phyloP scores from a whole-genome alignment of 176 grass and related monocot species.

The Cymbopogon citratus region DNA sequence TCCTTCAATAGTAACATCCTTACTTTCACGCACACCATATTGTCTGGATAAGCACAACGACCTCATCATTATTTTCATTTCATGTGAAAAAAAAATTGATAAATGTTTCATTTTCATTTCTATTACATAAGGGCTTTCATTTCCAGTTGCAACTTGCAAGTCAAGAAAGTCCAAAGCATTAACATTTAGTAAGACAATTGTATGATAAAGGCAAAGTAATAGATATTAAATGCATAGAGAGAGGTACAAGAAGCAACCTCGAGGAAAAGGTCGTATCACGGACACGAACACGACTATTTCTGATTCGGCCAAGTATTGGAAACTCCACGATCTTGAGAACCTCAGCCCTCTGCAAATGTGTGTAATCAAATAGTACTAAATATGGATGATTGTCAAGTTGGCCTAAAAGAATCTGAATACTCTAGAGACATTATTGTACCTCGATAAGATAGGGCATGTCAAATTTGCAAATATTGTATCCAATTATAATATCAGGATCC shows the following conservation, averaged over 20 bases:
- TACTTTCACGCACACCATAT: slow-evolving; percentile 91
- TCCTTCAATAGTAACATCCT: slow-evolving; percentile 94
- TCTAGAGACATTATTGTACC: slow-evolving; percentile 33
- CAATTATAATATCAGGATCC: slow-evolving; percentile 97
- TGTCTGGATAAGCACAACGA: slow-evolving; percentile 56
- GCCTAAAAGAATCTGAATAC: neutral
- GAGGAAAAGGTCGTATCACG: slow-evolving; percentile 91
- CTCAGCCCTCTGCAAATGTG: slow-evolving; percentile 81
- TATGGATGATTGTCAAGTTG: neutral
- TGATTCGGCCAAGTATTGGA: slow-evolving; percentile 86
- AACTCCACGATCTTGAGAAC: slow-evolving; percentile 91
- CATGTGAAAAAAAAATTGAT: neutral
- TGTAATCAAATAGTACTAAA: slow-evolving; percentile 6
- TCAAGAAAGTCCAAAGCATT: slow-evolving; percentile 17
- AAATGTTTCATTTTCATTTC: slow-evolving; percentile 6
- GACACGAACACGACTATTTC: slow-evolving; percentile 85
- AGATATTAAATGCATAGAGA: slow-evolving; percentile 21
- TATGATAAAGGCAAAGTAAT: neutral
- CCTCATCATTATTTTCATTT: slow-evolving; percentile 6
- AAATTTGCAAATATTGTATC: slow-evolving; percentile 99
- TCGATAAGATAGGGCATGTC: slow-evolving; percentile 96
- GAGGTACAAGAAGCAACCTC: slow-evolving; percentile 43
- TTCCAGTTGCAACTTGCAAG: neutral
- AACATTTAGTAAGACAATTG: neutral
- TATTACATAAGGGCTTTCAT: neutral